Base-by-base conservation (phyloP, 495 filamentous ascomycete genomes). In the Aspergillus sclerotioniger region DNA sequence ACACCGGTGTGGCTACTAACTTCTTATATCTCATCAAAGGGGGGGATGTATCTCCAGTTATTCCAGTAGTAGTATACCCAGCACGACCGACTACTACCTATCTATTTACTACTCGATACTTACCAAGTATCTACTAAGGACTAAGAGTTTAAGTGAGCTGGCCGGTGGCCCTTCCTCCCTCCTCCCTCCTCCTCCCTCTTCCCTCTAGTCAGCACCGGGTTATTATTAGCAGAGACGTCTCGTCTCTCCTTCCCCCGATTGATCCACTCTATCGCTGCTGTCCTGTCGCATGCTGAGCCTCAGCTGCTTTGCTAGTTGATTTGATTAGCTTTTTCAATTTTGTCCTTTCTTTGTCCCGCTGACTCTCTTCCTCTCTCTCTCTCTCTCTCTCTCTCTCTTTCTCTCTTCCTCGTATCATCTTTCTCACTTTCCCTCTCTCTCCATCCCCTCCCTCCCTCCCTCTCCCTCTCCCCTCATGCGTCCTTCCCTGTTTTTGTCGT, bases 161-260 rank as follows among this genome's bases (percentile, higher is more conserved):
- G 48, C 48, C 19, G 35, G 19, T 3, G 47, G n/a, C n/a, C n/a
- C n/a, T n/a, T n/a, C n/a, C n/a, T n/a, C n/a, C n/a, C n/a, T n/a
- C n/a, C n/a, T n/a, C n/a, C n/a, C n/a, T n/a, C n/a, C n/a, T 52
- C 28, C 31, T 33, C 31, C 31, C 6, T 33, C 31, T 33, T 8
- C 32, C 19, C 50, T 39, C 50, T 20, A 8, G 13, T 53, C 35
- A 21, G 35, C 32, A 31, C 29, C 49, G 29, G 15, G 28, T 51
- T 51, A 51, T 51, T 43, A 53, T 53, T 53, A 53, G 51, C 35
- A 53, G 51, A 53, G 12, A 53, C 51, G 29, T 33, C 28, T 33
- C 12, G 51, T 53, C 33, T 53, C 20, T 43, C 33, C 28, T 53
- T 2, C 13, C 51, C 41, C n/a, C n/a, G n/a, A n/a, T n/a, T n/a